These are phyloP conservation scores for Umbelopsis isabellina DNA, from an alignment of 192 early-diverging fungal species.

Conservation along the genomic window DNA sequence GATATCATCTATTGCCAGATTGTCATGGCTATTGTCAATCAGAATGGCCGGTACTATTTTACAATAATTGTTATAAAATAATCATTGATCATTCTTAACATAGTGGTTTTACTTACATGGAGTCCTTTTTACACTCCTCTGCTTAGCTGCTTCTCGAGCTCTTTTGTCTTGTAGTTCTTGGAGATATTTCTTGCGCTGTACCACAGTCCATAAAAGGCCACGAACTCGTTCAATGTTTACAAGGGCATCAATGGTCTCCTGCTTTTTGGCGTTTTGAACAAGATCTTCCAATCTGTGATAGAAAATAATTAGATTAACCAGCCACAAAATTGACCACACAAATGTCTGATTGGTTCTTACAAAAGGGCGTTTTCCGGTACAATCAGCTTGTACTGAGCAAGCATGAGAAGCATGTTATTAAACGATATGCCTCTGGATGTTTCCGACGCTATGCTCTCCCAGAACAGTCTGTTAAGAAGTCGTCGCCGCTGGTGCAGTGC, in stretches of 20 bases:
- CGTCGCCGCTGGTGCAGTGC: slow-evolving; percentile 36
- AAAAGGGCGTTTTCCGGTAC: slow-evolving; percentile 56
- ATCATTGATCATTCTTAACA: no score
- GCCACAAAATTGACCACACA: no score
- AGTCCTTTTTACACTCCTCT: not conserved
- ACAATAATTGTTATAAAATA: no score
- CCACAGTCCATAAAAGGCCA: slow-evolving; percentile 40
- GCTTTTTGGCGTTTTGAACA: slow-evolving; percentile 40
- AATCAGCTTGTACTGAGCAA: slow-evolving; percentile 60
- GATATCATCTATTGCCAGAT: not conserved
- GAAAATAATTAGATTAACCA: not conserved
- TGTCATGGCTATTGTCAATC: slow-evolving; percentile 26
- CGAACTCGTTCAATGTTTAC: slow-evolving; percentile 37
- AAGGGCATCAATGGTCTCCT: slow-evolving; percentile 39
- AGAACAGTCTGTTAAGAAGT: slow-evolving; percentile 42
- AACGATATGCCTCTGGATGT: slow-evolving; percentile 42
- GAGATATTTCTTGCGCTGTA: slow-evolving; percentile 37
- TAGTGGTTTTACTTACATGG: not conserved
- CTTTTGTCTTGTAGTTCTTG: slow-evolving; percentile 26
- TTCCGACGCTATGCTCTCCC: slow-evolving; percentile 31
- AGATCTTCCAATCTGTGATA: slow-evolving; percentile 42
- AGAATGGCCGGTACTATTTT: slow-evolving; percentile 36
- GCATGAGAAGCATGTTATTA: slow-evolving; percentile 56
- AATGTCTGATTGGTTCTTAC: slow-evolving; percentile 30
- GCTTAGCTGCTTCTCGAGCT: no score